Evolutionary conservation across 345 rosid genomes (phyloP), one percentile per base, ranked within the genome.

Genomic region (Linum usitatissimum): DNA sequence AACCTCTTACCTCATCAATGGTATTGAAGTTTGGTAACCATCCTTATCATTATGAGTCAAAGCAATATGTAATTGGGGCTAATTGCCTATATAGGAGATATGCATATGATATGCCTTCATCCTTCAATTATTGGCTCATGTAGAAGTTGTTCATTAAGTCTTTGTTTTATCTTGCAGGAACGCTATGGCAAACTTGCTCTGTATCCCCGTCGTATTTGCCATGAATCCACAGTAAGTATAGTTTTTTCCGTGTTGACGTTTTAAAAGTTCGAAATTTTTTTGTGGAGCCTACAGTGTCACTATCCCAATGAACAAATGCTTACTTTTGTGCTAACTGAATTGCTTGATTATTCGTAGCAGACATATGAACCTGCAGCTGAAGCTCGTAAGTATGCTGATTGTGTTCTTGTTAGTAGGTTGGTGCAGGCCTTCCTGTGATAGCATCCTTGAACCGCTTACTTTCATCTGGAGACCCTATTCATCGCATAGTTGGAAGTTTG

Each of bases 361-460:
- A 23, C 28, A 23, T 23, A n/a, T n/a, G n/a, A 2, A 23, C 28
- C 28, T 23, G 28, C 28, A 23, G 28, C 28, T 5, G 6, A 23
- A 38, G 3, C 9, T 61, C 18, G 10, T 53, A 39, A n/a, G 12
- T 19, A 23, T 40, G 39, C 21, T 61, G 20, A 61, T 66, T 45
- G 9, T 51, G 31, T 30, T 62, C 2, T 53, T 61, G 53, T 55
- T 66, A 42, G 17, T 51, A 83, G 91, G 91, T 89, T 66, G 98
- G 97, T 70, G 98, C 97, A 70, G 93, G 97, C 45, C 98, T 92
- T 83, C 98, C 98, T 56, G 81, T 92, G 63, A 87, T 87, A 49
- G 79, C 88, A 62, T 84, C 97, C 51, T 63, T 89, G 73, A 87
- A 80, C 72, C 93, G 97, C 31, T 75, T 89, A 67, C 68, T 87